Base-by-base conservation (phyloP, 495 filamentous ascomycete genomes). In the Aspergillus nanangensis region DNA sequence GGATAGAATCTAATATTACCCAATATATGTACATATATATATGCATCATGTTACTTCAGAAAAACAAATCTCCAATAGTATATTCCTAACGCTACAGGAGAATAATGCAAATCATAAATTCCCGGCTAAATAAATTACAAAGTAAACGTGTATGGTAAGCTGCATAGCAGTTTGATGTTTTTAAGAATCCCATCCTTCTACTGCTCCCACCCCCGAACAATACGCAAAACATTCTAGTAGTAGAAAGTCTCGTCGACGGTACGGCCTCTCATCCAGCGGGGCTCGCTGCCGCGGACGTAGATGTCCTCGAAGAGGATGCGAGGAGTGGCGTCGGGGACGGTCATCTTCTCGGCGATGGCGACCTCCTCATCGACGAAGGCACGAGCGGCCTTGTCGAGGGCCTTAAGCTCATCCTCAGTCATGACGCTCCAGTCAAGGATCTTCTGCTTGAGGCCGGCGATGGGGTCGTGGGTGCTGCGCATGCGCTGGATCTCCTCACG, bases 401-500 rank as follows among this genome's bases (percentile, higher is more conserved):
- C 50, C 86, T 98, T 98, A 60, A 98, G 84, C 71, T 96, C 93
- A n/a, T 96, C 92, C 76, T 97, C 93, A 49, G 81, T 80, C 54
- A 82, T 82, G 42, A 97, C 88, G 21, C 77, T 81, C 93, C 93
- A 98, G 69, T 97, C 92, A 39, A 98, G 75, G 57, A 98, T 82
- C 76, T 95, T 95, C 76, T 92, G 87, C 80, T 96, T 97, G 43
- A 98, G 83, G 33, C 93, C 93, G 56, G 92, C 90, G 60, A 98
- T 97, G 55, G 93, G 90, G 75, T 98, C 93, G 71, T 98, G 85
- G 69, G 94, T 97, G 57, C 84, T 90, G 59, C 93, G 88, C 93
- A 98, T 98, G 71, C 90, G 88, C 76, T 96, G 92, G 64, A 98
- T 95, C 74, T 98, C 93, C 74, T 98, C 93, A 67, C 93, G 91